Evolutionary conservation across 495 filamentous ascomycete genomes (phyloP), one percentile per base, ranked within the genome.

Genomic region (Penicillium verhagenii): DNA sequence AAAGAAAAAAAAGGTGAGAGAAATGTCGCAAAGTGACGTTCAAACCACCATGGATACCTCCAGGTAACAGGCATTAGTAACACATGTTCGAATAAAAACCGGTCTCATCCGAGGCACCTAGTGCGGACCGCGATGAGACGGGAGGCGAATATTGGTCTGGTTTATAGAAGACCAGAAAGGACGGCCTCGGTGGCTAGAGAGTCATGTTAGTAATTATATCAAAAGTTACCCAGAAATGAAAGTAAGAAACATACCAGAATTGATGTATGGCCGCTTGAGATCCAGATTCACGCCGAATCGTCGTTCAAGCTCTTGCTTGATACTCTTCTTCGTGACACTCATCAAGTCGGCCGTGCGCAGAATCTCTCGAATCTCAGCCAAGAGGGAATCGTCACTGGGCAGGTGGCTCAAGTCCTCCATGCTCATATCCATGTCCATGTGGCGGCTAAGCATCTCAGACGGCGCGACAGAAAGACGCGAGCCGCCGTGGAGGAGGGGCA

Each of bases 321-420:
- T 88, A 54, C 88, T 90, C 84, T 97, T 99, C 86, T 99, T 99
- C 57, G 95, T 97, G 25, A 97, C 89, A 9, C 78, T 90, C 94
- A 99, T 99, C 62, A 99, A 75, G 76, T 99, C 95, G 2, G 91
- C 91, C 2, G 88, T 92, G 56, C 85, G 79, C 45, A 99, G 75
- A 50, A 99, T 95, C 60, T 96, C 92, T 37, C 94, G 79, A 52
- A 99, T 97, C 79, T 99, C 95, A 1, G 90, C 86, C 44, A 97
- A 74, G 44, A 99, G 78, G 18, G 90, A 86, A 68, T 99, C 94
- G 57, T 99, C 94, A 55, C 74, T 86, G 1, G 94, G 94, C 60
- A 96, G 69, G 16, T 83, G 80, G 18, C 80, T 77, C 6, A 86
- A 61, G 68, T 92, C 88, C 58, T 89, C 82, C 70, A 94, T 81